Conservation (phyloP, 495 filamentous ascomycete species). For the Penicillium cinerascens region DNA sequence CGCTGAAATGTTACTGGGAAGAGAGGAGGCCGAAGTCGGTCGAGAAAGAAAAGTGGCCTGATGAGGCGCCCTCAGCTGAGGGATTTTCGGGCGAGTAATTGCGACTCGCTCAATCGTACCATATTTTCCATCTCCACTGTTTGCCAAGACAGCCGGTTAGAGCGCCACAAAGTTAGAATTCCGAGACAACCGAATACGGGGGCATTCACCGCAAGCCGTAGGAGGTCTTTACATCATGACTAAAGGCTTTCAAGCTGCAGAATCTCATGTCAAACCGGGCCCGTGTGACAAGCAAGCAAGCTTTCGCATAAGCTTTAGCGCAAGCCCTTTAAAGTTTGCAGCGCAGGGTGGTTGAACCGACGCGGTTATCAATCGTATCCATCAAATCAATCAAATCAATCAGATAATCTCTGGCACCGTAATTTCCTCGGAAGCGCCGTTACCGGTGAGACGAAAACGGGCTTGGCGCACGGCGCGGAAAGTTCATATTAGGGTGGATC, state of each 20-base stretch:
- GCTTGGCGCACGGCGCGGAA: neutral
- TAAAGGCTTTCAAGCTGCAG: neutral
- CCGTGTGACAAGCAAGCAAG: neutral
- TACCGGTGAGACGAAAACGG: neutral
- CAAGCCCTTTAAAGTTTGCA: neutral
- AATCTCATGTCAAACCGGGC: no score
- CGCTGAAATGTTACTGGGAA: constrained; percentile 12
- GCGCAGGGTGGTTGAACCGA: neutral
- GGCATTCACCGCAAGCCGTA: neutral
- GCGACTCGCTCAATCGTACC: neutral
- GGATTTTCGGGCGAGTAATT: neutral
- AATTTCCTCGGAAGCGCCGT: no score
- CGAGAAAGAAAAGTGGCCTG: neutral
- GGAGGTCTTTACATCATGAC: neutral
- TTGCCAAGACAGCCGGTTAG: neutral
- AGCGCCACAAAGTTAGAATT: neutral
- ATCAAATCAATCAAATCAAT: constrained; percentile 11
- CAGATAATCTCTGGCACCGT: constrained; percentile 12
- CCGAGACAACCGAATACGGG: neutral
- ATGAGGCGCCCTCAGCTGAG: neutral
- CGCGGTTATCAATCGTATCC: constrained; percentile 4
- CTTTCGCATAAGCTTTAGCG: neutral
- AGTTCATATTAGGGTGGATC: neutral
- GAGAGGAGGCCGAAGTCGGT: neutral
- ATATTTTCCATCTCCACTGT: neutral